Evolutionary conservation across 495 filamentous ascomycete species (phyloP).

Genomic region (Tuber microsphaerosporum): DNA sequence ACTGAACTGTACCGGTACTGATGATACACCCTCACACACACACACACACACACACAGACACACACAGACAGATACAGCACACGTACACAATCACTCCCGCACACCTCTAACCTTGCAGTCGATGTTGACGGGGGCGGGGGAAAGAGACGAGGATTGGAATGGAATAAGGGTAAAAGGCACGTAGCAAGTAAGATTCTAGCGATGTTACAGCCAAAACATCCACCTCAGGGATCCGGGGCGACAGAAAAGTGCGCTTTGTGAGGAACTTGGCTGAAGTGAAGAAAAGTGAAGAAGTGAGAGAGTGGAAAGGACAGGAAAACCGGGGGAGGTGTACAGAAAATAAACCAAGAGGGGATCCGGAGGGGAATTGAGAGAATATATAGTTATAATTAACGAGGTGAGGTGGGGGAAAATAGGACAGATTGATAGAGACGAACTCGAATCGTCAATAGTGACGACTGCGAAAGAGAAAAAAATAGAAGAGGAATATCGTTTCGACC

Average conservation of each 20-base stretch:
- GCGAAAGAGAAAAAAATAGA: background rate
- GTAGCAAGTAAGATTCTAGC: background rate
- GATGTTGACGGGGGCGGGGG: background rate
- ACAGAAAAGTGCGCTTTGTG: background rate
- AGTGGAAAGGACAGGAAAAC: background rate
- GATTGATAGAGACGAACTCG: background rate
- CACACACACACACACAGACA: background rate
- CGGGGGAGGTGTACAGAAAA: background rate
- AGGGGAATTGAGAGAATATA: background rate
- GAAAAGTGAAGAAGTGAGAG: background rate
- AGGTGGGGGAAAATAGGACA: background rate
- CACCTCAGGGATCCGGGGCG: background rate
- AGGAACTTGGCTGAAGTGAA: background rate
- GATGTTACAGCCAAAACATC: background rate
- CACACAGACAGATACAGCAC: background rate
- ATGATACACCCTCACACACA: background rate
- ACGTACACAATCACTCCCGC: constrained; percentile 5
- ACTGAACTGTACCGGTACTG: background rate
- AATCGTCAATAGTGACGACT: constrained; percentile 4
- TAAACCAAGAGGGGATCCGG: background rate
- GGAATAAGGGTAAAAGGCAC: background rate
- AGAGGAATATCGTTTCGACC: constrained; percentile 5
- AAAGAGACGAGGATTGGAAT: background rate
- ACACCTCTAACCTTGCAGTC: background rate
- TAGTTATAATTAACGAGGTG: background rate